Conservation (phyloP, 2,329 filamentous ascomycete species). For the Akanthomyces dipterigenus region DNA sequence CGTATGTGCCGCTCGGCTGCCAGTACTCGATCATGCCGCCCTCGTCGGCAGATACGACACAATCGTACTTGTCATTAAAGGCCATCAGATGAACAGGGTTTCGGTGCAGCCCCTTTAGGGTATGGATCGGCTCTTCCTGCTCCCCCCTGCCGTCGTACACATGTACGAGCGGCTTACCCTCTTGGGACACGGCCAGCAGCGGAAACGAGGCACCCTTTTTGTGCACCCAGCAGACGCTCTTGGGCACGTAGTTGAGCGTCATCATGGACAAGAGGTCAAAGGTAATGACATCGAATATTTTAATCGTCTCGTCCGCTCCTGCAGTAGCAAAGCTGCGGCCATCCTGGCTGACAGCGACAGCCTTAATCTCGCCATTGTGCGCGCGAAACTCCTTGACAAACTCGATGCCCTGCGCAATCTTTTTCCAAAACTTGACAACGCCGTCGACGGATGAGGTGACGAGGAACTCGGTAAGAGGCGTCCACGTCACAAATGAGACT, state of each 20-base stretch:
- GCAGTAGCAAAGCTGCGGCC: conserved; percentile 90
- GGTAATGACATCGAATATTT: conserved; percentile 76
- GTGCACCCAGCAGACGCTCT: conserved; percentile 88
- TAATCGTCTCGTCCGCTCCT: conserved; percentile 70
- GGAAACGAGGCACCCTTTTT: conserved; percentile 80
- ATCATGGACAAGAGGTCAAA: conserved; percentile 84
- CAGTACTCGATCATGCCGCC: conserved; percentile 96
- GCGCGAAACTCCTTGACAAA: conserved; percentile 98
- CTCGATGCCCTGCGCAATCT: conserved; percentile 80
- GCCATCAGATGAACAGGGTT: conserved; percentile 76
- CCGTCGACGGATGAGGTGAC: conserved; percentile 92
- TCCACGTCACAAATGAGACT: conserved; percentile 79
- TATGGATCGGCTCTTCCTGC: conserved; percentile 67
- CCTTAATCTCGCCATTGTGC: conserved; percentile 76
- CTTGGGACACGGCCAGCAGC: conserved; percentile 75
- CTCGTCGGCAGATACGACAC: conserved; percentile 83
- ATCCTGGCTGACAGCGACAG: conserved; percentile 80
- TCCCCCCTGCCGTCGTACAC: conserved; percentile 90
- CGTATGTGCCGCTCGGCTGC: conserved; percentile 71
- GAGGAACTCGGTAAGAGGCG: conserved; percentile 86
- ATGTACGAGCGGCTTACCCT: conserved; percentile 62
- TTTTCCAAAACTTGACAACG: conserved; percentile 99
- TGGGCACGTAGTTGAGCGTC: conserved; percentile 66
- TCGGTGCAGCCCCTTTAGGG: conserved; percentile 71
- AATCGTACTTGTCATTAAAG: conserved; percentile 84